These are phyloP conservation scores for Brasenia schreberi DNA, from an alignment of 164 flowering plant species.

Conservation along the genomic window DNA sequence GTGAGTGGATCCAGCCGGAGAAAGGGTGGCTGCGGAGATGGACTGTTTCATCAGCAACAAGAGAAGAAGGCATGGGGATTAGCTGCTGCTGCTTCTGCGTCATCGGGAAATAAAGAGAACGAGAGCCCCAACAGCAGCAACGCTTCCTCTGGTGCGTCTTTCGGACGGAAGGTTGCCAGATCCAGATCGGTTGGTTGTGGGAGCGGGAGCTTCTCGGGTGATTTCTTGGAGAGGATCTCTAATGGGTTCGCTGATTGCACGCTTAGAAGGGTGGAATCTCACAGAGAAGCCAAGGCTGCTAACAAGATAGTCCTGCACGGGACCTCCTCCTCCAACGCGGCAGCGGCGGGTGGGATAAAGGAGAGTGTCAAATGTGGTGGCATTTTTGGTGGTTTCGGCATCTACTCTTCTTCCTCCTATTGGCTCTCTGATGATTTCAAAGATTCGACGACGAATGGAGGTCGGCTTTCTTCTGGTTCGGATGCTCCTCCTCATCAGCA, in stretches of 20 bases:
- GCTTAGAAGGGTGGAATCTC: slow-evolving; percentile 79
- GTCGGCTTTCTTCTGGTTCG: neutral
- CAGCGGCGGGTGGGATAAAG: slow-evolving; percentile 24
- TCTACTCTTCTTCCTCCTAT: slow-evolving; percentile 47
- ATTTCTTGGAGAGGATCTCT: slow-evolving; percentile 77
- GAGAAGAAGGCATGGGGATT: neutral
- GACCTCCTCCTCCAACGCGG: slow-evolving; percentile 2
- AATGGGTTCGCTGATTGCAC: slow-evolving; percentile 90
- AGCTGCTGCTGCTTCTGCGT: neutral
- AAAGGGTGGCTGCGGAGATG: neutral
- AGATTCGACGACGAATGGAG: slow-evolving; percentile 4
- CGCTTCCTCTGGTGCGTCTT: slow-evolving; percentile 18
- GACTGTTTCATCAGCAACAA: neutral
- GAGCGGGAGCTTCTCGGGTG: slow-evolving; percentile 92
- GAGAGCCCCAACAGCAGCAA: slow-evolving; percentile 33
- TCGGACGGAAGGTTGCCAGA: slow-evolving; percentile 73
- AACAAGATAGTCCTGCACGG: slow-evolving; percentile 15
- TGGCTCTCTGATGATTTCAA: slow-evolving; percentile 22
- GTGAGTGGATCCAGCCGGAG: slow-evolving; percentile 7
- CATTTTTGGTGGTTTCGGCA: slow-evolving; percentile 59
- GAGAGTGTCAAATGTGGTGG: slow-evolving; percentile 91
- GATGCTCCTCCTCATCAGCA: slow-evolving; percentile 3
- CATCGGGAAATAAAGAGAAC: slow-evolving; percentile 8
- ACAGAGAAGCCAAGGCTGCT: slow-evolving; percentile 48
- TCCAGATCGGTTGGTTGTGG: slow-evolving; percentile 98